A percentile compares a stretch with the other conserved stretches of the same genome.
Conservation (phyloP, 2,329 filamentous ascomycete species). For the Chrysoporthe puriensis region DNA sequence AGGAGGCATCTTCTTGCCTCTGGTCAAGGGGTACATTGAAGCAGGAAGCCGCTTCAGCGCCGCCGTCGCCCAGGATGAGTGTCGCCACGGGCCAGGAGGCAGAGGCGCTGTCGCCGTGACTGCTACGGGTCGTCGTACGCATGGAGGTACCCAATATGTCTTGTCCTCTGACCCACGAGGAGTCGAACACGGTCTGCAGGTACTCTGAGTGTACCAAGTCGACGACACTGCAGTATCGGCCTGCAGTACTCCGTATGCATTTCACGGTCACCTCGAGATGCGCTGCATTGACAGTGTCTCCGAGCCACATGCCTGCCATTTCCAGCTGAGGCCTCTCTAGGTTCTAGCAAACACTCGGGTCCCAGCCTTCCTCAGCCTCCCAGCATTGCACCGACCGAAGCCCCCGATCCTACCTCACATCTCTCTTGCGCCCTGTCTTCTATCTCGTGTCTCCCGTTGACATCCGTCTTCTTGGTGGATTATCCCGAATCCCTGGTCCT, state of each 20-base stretch:
- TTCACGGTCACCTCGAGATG: conserved; percentile 21
- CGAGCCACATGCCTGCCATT: conserved; percentile 15
- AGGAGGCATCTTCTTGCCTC: conserved; percentile 6
- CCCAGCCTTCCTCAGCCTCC: background rate
- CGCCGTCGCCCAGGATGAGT: background rate
- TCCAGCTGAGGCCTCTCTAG: background rate
- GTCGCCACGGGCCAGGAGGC: conserved; percentile 3
- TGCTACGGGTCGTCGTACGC: conserved; percentile 20
- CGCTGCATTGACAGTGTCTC: conserved; percentile 13
- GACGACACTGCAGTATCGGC: conserved; percentile 19
- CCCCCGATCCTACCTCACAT: background rate
- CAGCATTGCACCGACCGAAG: background rate
- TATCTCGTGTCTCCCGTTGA: conserved; percentile 16
- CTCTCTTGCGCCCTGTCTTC: conserved; percentile 13
- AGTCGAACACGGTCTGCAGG: conserved; percentile 15
- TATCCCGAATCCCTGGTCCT: conserved; percentile 25
- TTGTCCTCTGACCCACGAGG: conserved; percentile 15
- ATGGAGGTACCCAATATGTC: conserved; percentile 11
- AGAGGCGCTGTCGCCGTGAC: conserved; percentile 1
- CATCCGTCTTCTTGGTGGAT: conserved; percentile 22
- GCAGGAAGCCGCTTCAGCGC: conserved; percentile 10
- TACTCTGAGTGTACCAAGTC: conserved; percentile 23
- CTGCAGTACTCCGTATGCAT: conserved; percentile 18
- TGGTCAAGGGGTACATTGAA: background rate
- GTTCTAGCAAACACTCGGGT: conserved; percentile 14